A percentile compares a stretch with the other conserved stretches of the same genome.
phyloP scores from a whole-genome alignment of 257 asterid genomes.

The Sherardia arvensis region DNA sequence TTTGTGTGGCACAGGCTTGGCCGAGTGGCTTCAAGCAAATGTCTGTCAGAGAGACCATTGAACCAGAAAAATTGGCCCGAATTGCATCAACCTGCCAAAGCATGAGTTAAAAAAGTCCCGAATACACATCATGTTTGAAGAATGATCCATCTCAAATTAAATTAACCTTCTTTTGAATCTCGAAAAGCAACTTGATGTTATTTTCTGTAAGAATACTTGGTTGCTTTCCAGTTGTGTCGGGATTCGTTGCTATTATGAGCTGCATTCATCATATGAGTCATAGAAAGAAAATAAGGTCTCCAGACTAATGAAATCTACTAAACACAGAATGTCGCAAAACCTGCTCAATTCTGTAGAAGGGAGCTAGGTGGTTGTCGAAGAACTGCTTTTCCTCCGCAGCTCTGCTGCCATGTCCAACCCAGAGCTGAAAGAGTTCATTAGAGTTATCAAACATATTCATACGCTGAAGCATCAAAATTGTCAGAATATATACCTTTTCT shows the following conservation, averaged over 20 bases:
- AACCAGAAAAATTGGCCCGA: constrained; percentile 75
- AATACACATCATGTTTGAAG: background rate
- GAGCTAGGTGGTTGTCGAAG: constrained; percentile 88
- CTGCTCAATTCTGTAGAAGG: constrained; percentile 98
- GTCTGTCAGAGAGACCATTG: constrained; percentile 76
- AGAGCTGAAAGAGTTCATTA: constrained; percentile 44
- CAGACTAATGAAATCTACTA: constrained; percentile 1
- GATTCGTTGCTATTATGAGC: constrained; percentile 84
- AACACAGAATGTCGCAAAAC: constrained; percentile 21
- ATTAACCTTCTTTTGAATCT: constrained; percentile 81
- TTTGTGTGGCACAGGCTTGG: constrained; percentile 93
- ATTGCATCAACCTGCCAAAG: constrained; percentile 79
- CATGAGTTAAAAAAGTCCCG: constrained; percentile 1
- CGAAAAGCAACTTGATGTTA: constrained; percentile 79
- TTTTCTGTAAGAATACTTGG: constrained; percentile 84
- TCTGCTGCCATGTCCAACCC: constrained; percentile 99
- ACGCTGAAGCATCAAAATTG: background rate
- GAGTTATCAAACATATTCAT: background rate
- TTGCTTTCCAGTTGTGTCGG: constrained; percentile 55
- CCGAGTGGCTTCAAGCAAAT: constrained; percentile 99
- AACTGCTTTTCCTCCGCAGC: constrained; percentile 93
- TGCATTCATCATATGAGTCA: constrained; percentile 23
- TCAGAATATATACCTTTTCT: constrained; percentile 54
- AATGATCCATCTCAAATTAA: background rate
- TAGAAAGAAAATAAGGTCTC: no score